Conservation (phyloP, 176 grass and related monocot species). For the Tillandsia fasciculata region DNA sequence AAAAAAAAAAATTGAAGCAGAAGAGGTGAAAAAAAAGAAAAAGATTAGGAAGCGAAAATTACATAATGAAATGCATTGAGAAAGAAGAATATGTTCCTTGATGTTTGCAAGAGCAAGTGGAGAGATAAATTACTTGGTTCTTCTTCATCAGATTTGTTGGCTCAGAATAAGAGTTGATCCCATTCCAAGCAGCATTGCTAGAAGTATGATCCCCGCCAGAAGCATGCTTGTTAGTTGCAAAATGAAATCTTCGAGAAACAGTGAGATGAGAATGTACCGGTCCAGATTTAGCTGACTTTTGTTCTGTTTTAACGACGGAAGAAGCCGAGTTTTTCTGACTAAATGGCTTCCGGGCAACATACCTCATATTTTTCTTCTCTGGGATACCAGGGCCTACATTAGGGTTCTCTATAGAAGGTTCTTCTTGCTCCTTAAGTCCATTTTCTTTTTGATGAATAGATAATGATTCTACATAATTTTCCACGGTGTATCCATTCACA, state of each 20-base stretch:
- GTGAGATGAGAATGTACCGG: constrained; percentile 13
- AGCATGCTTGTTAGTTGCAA: constrained; percentile 25
- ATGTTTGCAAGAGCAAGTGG: no score
- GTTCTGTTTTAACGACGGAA: constrained; percentile 23
- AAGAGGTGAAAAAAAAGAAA: no score
- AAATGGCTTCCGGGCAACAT: constrained; percentile 12
- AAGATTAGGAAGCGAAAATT: no score
- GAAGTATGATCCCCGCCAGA: constrained; percentile 3
- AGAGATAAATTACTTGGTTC: no score
- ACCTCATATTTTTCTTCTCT: constrained; percentile 22
- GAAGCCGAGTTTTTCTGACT: constrained; percentile 29
- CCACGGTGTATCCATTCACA: no score
- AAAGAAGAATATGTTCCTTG: no score
- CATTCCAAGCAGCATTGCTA: constrained; percentile 9
- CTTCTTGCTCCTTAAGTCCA: constrained; percentile 1
- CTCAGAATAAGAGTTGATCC: background rate
- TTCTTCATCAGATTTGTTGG: no score
- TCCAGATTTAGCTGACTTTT: constrained; percentile 18
- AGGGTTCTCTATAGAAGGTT: constrained; percentile 10
- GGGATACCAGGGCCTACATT: constrained; percentile 12
- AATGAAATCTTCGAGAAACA: constrained; percentile 13
- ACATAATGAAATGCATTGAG: no score
- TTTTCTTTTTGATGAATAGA: constrained; percentile 12
- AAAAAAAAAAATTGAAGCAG: no score
- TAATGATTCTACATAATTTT: background rate